Conservation (phyloP, 2,329 filamentous ascomycete species). For the Tolypocladium tropicale region DNA sequence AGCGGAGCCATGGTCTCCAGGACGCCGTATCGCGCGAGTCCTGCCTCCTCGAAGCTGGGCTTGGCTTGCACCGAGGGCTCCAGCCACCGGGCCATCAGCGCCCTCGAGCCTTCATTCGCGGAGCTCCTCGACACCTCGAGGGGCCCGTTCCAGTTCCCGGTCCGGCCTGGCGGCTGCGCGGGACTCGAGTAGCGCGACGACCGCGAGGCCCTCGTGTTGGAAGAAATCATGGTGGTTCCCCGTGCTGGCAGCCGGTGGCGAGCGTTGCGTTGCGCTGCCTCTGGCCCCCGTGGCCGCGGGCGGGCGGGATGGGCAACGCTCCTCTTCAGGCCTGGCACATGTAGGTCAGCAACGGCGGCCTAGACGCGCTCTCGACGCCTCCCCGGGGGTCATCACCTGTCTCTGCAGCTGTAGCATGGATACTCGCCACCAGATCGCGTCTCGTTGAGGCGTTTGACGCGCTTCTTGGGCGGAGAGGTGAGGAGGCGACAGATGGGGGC, state of each 20-base stretch:
- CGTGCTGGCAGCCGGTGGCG: background rate
- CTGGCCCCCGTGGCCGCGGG: constrained; percentile 9
- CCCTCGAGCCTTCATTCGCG: constrained; percentile 28
- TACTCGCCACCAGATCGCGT: constrained; percentile 20
- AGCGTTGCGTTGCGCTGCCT: constrained; percentile 3
- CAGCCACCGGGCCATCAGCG: constrained; percentile 47
- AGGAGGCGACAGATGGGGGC: constrained; percentile 12
- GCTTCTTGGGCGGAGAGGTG: constrained; percentile 15
- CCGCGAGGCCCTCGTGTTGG: constrained; percentile 38
- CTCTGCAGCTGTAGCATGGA: constrained; percentile 20
- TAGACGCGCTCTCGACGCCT: constrained; percentile 1
- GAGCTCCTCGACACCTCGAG: constrained; percentile 26
- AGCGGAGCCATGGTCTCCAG: constrained; percentile 77
- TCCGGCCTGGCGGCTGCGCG: constrained; percentile 17
- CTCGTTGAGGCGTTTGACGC: constrained; percentile 17
- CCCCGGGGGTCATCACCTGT: constrained; percentile 13
- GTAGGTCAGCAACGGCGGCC: constrained; percentile 6
- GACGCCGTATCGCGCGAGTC: constrained; percentile 63
- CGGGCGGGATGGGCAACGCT: constrained; percentile 14
- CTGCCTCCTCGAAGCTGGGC: constrained; percentile 70
- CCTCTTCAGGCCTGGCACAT: constrained; percentile 17
- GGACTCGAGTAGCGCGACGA: constrained; percentile 47
- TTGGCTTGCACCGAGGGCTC: constrained; percentile 48
- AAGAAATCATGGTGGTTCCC: constrained; percentile 22
- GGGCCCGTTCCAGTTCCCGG: constrained; percentile 17